These are phyloP conservation scores for Sambucus nigra DNA, from an alignment of 129 eudicot species.

Conservation along the genomic window DNA sequence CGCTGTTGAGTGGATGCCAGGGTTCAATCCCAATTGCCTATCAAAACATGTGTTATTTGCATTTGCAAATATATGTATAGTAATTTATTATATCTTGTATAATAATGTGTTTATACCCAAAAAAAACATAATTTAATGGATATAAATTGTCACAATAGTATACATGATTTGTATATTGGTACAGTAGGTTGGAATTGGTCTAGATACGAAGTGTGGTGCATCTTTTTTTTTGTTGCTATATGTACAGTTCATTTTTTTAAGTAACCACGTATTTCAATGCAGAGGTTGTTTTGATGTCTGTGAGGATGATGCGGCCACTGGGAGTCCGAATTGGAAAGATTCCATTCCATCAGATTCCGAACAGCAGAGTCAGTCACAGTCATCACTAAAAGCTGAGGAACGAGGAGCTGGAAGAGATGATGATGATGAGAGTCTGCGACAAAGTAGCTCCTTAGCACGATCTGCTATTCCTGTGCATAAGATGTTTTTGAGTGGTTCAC, in stretches of 20 bases:
- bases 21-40: no score
- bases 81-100: no score
- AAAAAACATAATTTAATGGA: no score
- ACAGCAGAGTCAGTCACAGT: slow-evolving; percentile 26
- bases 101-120: no score
- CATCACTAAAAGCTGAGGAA: slow-evolving; percentile 29
- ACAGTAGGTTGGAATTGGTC: no score
- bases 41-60: no score
- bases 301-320: slow-evolving; percentile 45
- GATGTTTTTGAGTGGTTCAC: slow-evolving; percentile 56
- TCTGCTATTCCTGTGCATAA: slow-evolving; percentile 34
- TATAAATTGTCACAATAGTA: no score
- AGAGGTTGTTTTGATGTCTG: slow-evolving; percentile 91
- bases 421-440: slow-evolving; percentile 26
- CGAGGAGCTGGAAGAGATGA: slow-evolving; percentile 42
- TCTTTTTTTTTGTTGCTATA: no score
- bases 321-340: slow-evolving; percentile 40
- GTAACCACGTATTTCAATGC: slow-evolving; percentile 15
- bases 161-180: no score
- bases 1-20: no score
- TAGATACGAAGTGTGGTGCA: no score
- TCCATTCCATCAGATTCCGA: slow-evolving; percentile 39
- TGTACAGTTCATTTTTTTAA: slow-evolving; percentile 1
- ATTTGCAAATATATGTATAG: no score
- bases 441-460: slow-evolving; percentile 30